Evolutionary conservation across 2,329 filamentous ascomycete species (phyloP), one percentile per base, ranked within the genome.

Genomic region (Trichoderma sp.): DNA sequence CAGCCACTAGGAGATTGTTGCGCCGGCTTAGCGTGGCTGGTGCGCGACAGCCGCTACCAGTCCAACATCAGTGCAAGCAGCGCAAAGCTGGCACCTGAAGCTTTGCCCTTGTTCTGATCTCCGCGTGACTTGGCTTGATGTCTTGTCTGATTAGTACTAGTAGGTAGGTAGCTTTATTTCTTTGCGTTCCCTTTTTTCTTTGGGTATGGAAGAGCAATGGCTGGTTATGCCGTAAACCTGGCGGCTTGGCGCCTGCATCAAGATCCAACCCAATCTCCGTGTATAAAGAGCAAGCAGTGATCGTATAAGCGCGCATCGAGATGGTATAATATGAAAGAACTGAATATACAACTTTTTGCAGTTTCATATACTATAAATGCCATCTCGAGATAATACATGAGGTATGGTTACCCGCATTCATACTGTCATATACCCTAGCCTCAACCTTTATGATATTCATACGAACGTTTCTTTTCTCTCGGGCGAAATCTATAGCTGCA

Each of bases 21-120:
- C 37, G 52, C 52, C 46, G 24, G 28, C 34, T 51, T 51, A 63
- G 59, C 59, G 46, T 66, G 63, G 63, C 52, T 65, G 61, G 61
- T 65, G 61, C 61, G 43, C 37, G 24, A 30, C 51, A 55, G 16
- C 51, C 10, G 7, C n/a, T 21, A 28, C 56, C n/a, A 26, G 28
- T 43, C 30, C 11, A 59, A 21, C 28, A 28, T 43, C 30, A 43
- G 34, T 21, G 24, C 21, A 28, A 54, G 14, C 56, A 39, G 34
- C 34, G 21, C 16, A 26, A 59, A 46, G 7, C 6, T 28, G 18
- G 21, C 24, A 28, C 24, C 7, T 18, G 16, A 30, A 43, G 39
- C 39, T 32, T 10, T 34, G n/a, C 13, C 54, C 21, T 34, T 56
- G 21, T 26, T 16, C 6, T 18, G 4, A 8, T 54, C 30, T 30